Evolutionary conservation across 805 yeast species (phyloP).

Genomic region (Nakazawaea molendinolei): DNA sequence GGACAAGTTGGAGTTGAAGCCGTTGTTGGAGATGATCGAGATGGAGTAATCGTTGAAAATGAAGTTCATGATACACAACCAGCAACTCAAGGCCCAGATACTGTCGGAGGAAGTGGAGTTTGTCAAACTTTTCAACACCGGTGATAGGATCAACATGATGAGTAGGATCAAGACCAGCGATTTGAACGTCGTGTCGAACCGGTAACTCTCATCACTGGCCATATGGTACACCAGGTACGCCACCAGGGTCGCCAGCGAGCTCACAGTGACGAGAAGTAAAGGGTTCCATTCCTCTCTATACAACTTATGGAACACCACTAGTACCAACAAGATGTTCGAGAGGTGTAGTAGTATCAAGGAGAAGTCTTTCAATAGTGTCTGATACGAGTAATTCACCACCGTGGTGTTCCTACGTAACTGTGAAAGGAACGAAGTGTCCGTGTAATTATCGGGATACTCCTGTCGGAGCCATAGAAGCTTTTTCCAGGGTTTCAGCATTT

Average conservation of each 20-base stretch:
- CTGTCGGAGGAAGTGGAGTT: slow-evolving; percentile 89
- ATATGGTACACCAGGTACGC: slow-evolving; percentile 27
- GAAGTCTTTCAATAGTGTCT: slow-evolving; percentile 65
- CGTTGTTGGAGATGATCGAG: slow-evolving; percentile 17
- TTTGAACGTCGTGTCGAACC: slow-evolving; percentile 34
- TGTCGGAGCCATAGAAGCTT: slow-evolving; percentile 81
- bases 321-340: slow-evolving; percentile 55
- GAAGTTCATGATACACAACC: slow-evolving; percentile 68
- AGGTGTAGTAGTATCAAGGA: slow-evolving; percentile 61
- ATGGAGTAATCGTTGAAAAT: slow-evolving; percentile 62
- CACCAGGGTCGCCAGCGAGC: slow-evolving; percentile 27
- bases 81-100: slow-evolving; percentile 85
- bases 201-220: not conserved
- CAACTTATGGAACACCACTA: slow-evolving; percentile 61
- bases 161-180: slow-evolving; percentile 65
- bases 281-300: slow-evolving; percentile 47
- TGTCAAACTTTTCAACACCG: slow-evolving; percentile 83
- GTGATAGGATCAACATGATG: slow-evolving; percentile 72
- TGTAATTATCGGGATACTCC: slow-evolving; percentile 87
- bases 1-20: slow-evolving; percentile 39
- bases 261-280: slow-evolving; percentile 29
- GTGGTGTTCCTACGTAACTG: slow-evolving; percentile 73
- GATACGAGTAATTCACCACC: slow-evolving; percentile 58
- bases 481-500: slow-evolving; percentile 74
- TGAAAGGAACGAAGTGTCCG: slow-evolving; percentile 74